Evolutionary conservation across 345 rosid species (phyloP), one percentile per base, ranked within the genome.

Genomic region (Boechera retrofracta): DNA sequence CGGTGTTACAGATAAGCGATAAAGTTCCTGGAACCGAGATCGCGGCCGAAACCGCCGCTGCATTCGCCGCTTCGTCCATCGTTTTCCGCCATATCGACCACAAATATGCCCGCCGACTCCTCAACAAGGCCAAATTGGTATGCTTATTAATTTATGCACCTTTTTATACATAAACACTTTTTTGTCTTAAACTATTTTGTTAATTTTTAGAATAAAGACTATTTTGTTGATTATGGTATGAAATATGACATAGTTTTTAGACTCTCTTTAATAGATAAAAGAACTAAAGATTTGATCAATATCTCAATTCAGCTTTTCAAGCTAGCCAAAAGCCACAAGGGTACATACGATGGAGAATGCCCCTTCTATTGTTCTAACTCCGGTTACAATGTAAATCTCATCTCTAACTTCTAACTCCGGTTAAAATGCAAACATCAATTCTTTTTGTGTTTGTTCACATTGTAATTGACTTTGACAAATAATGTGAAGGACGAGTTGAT

Each of bases 301-400:
- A 52, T 77, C 7, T 69, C 41, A 45, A 62, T 41, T 59, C 87
- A 94, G 97, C 90, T 94, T 49, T 94, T 85, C 59, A 26, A 79
- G 68, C 84, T 94, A 29, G 97, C 98, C 0, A 88, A 83, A 66
- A 13, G 71, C 10, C 86, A 87, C 80, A 89, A 86, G 79, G 93
- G 91, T 75, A 88, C 90, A n/a, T 94, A 32, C 55, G 97, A 90
- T 49, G 97, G 98, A 80, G 98, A 89, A 84, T 94, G 98, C 81
- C 98, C 98, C 47, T 94, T 90, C 81, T 92, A 94, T 72, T 94
- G 98, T 86, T 94, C 98, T 33, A 82, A 52, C 86, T 89, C 97
- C 4, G 98, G 98, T 80, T 94, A 87, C 79, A 80, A 92, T 21
- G 98, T 94, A 87, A 6, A 42, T 28, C 45, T 58, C 59, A 55